phyloP scores from a whole-genome alignment of 768 basidiomycete genomes.

The Mycena vitilis region DNA sequence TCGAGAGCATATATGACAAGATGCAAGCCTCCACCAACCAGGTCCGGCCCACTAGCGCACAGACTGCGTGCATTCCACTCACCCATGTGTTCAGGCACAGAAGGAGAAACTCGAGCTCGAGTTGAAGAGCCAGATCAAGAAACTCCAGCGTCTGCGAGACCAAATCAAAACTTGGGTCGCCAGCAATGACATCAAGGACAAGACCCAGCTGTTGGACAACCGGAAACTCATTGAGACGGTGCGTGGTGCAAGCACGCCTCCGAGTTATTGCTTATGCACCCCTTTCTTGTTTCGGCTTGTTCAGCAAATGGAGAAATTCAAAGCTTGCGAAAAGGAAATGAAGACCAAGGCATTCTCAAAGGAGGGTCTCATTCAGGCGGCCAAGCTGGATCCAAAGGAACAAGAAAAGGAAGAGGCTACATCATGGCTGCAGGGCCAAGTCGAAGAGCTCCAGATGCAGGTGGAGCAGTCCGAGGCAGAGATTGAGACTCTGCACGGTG shows the following conservation, averaged over 20 bases:
- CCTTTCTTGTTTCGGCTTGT: constrained; percentile 23
- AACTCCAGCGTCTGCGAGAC: constrained; percentile 84
- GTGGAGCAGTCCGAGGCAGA: constrained; percentile 96
- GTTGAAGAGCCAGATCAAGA: constrained; percentile 99
- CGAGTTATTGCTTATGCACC: constrained; percentile 1
- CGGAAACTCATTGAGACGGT: constrained; percentile 97
- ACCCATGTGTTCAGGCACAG: constrained; percentile 70
- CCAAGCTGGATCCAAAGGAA: constrained; percentile 95
- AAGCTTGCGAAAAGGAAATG: constrained; percentile 99
- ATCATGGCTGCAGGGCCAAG: constrained; percentile 86
- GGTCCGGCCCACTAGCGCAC: constrained; percentile 16
- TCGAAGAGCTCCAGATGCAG: constrained; percentile 93
- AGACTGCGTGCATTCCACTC: background rate
- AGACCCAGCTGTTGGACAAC: constrained; percentile 90
- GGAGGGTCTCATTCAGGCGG: constrained; percentile 94
- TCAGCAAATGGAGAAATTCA: constrained; percentile 99
- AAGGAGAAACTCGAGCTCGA: constrained; percentile 98
- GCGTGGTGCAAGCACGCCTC: constrained; percentile 45
- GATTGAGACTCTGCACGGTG: constrained; percentile 84
- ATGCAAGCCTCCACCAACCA: constrained; percentile 96
- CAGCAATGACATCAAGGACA: constrained; percentile 99
- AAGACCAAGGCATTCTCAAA: constrained; percentile 99
- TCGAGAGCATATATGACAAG: constrained; percentile 97
- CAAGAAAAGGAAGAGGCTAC: constrained; percentile 95
- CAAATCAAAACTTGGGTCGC: constrained; percentile 97